phyloP scores from a whole-genome alignment of 805 yeast genomes.

The Debaryomyces castellii region DNA sequence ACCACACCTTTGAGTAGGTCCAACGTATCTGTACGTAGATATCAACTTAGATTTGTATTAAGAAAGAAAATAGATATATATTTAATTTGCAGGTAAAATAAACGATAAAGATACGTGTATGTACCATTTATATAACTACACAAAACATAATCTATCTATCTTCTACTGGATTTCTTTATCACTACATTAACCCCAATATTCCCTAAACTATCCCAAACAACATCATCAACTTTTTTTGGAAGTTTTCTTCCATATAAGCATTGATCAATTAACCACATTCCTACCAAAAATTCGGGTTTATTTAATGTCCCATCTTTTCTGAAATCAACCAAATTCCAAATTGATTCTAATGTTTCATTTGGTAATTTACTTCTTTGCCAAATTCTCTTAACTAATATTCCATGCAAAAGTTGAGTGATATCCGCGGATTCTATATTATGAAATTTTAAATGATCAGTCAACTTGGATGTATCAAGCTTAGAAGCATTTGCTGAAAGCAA shows the following conservation, averaged over 20 bases:
- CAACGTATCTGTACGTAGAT: not conserved
- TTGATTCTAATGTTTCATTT: constrained; percentile 51
- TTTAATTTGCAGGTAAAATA: not conserved
- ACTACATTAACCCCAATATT: constrained; percentile 42
- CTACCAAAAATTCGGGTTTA: constrained; percentile 84
- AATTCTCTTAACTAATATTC: constrained; percentile 68
- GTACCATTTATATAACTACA: not conserved
- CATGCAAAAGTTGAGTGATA: constrained; percentile 44
- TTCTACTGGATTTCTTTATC: constrained; percentile 33
- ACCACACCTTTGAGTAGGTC: no score
- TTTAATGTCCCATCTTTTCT: constrained; percentile 72
- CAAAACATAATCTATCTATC: constrained; percentile 8
- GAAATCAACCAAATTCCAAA: constrained; percentile 72
- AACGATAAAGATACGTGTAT: not conserved
- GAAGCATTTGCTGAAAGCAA: constrained; percentile 29
- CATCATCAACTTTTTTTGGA: constrained; percentile 65
- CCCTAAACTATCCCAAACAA: constrained; percentile 79
- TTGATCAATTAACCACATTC: constrained; percentile 97
- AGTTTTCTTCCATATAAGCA: constrained; percentile 90
- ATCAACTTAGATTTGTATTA: no score
- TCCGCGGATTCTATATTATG: constrained; percentile 30
- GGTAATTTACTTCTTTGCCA: constrained; percentile 82
- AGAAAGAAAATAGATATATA: no score
- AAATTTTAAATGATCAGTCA: constrained; percentile 22
- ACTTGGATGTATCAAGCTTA: constrained; percentile 16